Percentiles rank a stretch among this genome's conserved stretches.
Evolutionary conservation across 2,329 filamentous ascomycete species (phyloP).

Genomic region (Ophiostoma ulmi): DNA sequence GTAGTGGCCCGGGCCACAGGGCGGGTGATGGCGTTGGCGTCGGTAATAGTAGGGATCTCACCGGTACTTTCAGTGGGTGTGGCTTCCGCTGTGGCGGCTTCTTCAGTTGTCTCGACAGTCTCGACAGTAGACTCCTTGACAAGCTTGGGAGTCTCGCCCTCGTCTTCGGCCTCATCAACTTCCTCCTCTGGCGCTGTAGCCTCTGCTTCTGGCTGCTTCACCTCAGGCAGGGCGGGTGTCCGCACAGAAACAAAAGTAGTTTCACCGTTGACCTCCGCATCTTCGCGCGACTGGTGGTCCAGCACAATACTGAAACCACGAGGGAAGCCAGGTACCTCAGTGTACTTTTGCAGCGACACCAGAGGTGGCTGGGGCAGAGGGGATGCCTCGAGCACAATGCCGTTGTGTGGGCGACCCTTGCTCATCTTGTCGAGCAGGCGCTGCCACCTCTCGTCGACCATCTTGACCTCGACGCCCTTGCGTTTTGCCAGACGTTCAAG

Average conservation of each 20-base stretch:
- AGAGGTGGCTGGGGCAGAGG: constrained; percentile 70
- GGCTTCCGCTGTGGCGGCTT: not conserved
- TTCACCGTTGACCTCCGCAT: constrained; percentile 66
- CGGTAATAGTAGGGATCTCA: not conserved
- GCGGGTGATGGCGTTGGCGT: constrained; percentile 5
- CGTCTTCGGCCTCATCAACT: not conserved
- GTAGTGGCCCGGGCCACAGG: not conserved
- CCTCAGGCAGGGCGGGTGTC: not conserved
- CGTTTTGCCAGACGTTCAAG: constrained; percentile 45
- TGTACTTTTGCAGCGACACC: constrained; percentile 49
- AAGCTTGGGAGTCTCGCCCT: not conserved
- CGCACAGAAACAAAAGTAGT: constrained; percentile 43
- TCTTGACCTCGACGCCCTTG: constrained; percentile 50
- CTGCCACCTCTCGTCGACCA: constrained; percentile 57
- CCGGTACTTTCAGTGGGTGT: not conserved
- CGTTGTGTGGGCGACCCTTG: constrained; percentile 79
- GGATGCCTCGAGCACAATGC: constrained; percentile 80
- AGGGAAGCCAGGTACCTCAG: constrained; percentile 31
- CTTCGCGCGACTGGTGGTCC: constrained; percentile 67
- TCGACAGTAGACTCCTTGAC: not conserved
- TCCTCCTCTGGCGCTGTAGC: not conserved
- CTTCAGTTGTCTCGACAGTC: not conserved
- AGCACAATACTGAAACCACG: constrained; percentile 55
- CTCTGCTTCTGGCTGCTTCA: not conserved
- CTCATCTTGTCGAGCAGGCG: constrained; percentile 78